phyloP scores from a whole-genome alignment of 108 stramenopile species.

The Skeletonema tropicum region DNA sequence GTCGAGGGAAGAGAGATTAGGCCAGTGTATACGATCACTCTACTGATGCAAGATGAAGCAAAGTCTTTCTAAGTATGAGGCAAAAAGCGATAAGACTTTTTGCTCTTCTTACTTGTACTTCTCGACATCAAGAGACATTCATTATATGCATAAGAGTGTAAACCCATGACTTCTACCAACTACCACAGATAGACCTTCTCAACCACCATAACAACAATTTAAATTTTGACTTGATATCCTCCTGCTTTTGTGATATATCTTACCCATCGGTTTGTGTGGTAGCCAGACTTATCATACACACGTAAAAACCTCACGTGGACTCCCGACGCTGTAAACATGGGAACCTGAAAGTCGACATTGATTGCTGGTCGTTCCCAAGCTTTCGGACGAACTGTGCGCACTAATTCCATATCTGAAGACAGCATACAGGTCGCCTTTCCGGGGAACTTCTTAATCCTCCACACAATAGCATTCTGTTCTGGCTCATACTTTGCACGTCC shows the following conservation, averaged over 20 bases:
- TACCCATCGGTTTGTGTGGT: slow-evolving; percentile 97
- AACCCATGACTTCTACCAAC: neutral
- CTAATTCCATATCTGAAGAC: slow-evolving; percentile 93
- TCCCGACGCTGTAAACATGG: slow-evolving; percentile 98
- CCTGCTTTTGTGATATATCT: slow-evolving; percentile 98
- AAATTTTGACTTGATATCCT: slow-evolving; percentile 96
- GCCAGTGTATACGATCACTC: too few species aligned
- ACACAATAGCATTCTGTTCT: slow-evolving; percentile 97
- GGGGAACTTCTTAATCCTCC: slow-evolving; percentile 95
- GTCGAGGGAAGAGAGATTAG: slow-evolving; percentile 1
- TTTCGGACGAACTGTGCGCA: slow-evolving; percentile 93
- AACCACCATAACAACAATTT: slow-evolving; percentile 25
- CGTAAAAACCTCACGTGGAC: slow-evolving; percentile 97
- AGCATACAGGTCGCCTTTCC: slow-evolving; percentile 95
- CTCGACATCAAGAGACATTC: slow-evolving; percentile 2
- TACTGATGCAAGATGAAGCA: too few species aligned
- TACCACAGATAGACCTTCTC: neutral
- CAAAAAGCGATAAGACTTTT: neutral
- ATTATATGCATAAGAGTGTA: slow-evolving; percentile 10
- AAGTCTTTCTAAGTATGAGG: too few species aligned
- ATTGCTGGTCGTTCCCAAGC: slow-evolving; percentile 98
- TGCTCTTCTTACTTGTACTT: neutral
- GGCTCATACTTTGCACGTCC: slow-evolving; percentile 98
- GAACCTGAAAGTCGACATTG: slow-evolving; percentile 96
- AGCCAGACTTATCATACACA: slow-evolving; percentile 98